Conservation (phyloP, 371 early-diverging fungal genomes). For the Coemansia sp. region DNA sequence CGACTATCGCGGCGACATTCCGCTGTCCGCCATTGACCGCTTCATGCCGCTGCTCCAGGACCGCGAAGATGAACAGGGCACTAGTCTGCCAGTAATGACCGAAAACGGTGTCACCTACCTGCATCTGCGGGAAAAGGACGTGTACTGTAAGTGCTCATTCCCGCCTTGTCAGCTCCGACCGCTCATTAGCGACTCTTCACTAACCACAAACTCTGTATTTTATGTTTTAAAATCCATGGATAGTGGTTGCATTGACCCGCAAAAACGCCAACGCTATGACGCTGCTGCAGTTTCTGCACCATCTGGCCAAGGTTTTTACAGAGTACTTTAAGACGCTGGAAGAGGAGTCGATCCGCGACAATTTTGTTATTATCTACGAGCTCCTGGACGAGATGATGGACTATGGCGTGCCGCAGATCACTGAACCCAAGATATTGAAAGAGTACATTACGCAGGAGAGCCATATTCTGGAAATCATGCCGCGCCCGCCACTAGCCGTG, state of each 20-base stretch:
- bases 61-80: constrained; percentile 90
- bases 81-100: constrained; percentile 85
- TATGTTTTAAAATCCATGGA: not conserved
- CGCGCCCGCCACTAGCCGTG: constrained; percentile 93
- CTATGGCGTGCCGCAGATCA: constrained; percentile 98
- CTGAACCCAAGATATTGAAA: constrained; percentile 95
- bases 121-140: constrained; percentile 92
- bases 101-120: constrained; percentile 94
- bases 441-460: constrained; percentile 99
- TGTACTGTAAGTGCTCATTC: constrained; percentile 75
- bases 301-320: constrained; percentile 88
- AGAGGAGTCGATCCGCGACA: constrained; percentile 95
- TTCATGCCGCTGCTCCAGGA: constrained; percentile 95
- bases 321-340: constrained; percentile 98
- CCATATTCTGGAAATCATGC: constrained; percentile 85
- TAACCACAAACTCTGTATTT: not conserved
- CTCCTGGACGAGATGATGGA: constrained; percentile 99
- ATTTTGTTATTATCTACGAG: constrained; percentile 96
- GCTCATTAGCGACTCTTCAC: not conserved
- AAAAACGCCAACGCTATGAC: constrained; percentile 96
- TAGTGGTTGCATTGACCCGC: constrained; percentile 93
- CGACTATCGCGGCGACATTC: constrained; percentile 92
- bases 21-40: constrained; percentile 92
- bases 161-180: no score
- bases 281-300: constrained; percentile 91